Percentiles rank a stretch among this genome's conserved stretches.
Evolutionary conservation across 106 monocot genomes (phyloP).

Genomic region (Allium fistulosum): DNA sequence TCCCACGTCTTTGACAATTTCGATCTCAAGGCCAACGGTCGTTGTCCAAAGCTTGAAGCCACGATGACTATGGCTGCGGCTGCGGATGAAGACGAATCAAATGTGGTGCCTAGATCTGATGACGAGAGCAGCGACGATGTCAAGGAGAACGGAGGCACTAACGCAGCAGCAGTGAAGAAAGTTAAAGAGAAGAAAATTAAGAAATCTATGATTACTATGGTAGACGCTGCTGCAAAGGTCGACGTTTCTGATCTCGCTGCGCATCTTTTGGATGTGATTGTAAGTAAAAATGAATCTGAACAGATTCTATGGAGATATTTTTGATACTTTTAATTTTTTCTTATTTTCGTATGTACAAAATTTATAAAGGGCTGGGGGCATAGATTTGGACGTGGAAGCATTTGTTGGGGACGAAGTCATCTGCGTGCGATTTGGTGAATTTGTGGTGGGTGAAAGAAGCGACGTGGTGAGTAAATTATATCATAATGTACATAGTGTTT

Average conservation of each 20-base stretch:
- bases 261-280: constrained; percentile 67
- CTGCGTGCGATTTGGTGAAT: too few relatives aligned
- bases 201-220: constrained; percentile 75
- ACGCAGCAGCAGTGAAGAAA: constrained; percentile 44
- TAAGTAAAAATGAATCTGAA: too few relatives aligned
- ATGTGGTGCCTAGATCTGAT: constrained; percentile 13
- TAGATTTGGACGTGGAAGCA: constrained; percentile 71
- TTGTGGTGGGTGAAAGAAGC: too few relatives aligned
- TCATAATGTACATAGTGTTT: too few relatives aligned
- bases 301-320: too few relatives aligned
- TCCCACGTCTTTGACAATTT: constrained; percentile 64
- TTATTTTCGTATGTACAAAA: constrained; percentile 28
- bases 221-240: constrained; percentile 78
- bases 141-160: constrained; percentile 8
- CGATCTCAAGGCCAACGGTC: constrained; percentile 63
- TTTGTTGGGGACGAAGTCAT: constrained; percentile 58
- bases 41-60: constrained; percentile 48
- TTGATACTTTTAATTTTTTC: neutral
- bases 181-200: constrained; percentile 52
- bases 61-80: constrained; percentile 17
- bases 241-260: constrained; percentile 55
- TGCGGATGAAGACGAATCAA: neutral
- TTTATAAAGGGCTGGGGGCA: constrained; percentile 62
- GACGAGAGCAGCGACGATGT: constrained; percentile 22
- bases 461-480: too few relatives aligned